A percentile compares a stretch with the other conserved stretches of the same genome.
phyloP scores from a whole-genome alignment of 2,329 filamentous ascomycete genomes.

The Chrysosporium keratinophilum region DNA sequence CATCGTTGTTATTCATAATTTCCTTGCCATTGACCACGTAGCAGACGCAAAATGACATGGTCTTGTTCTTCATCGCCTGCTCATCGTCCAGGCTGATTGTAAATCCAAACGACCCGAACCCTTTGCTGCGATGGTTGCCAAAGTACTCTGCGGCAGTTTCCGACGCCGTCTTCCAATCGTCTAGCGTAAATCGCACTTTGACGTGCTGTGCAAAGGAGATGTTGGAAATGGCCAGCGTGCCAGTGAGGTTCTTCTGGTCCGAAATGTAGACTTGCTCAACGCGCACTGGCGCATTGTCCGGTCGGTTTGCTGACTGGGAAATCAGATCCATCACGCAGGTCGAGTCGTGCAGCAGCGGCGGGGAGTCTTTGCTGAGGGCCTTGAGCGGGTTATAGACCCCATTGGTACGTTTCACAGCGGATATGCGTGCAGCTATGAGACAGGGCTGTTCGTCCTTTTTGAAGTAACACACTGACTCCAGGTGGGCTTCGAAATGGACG shows the following conservation, averaged over 20 bases:
- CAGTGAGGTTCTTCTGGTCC: conserved; percentile 3
- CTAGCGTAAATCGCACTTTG: conserved; percentile 5
- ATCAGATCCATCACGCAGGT: conserved; percentile 9
- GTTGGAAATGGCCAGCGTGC: conserved; percentile 6
- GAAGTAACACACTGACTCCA: conserved; percentile 9
- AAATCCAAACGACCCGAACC: conserved; percentile 7
- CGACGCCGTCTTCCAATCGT: conserved; percentile 6
- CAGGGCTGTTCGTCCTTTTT: conserved; percentile 10
- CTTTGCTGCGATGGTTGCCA: conserved; percentile 4
- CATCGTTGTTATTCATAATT: conserved; percentile 2
- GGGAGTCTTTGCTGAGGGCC: not conserved
- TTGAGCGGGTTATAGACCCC: conserved; percentile 2
- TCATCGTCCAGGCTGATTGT: conserved; percentile 2
- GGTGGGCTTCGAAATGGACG: conserved; percentile 10
- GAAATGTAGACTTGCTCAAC: conserved; percentile 8
- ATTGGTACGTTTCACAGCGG: conserved; percentile 5
- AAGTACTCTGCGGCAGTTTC: conserved; percentile 8
- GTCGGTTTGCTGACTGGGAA: conserved; percentile 2
- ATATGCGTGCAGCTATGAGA: conserved; percentile 7
- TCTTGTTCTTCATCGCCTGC: conserved; percentile 1
- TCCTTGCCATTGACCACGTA: conserved; percentile 7
- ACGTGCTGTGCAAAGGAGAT: conserved; percentile 5
- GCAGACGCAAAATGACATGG: conserved; percentile 9
- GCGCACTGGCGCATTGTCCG: not conserved
- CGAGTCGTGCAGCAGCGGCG: conserved; percentile 5